Base-by-base conservation (phyloP, 495 filamentous ascomycete genomes). In the Tuber indicum region DNA sequence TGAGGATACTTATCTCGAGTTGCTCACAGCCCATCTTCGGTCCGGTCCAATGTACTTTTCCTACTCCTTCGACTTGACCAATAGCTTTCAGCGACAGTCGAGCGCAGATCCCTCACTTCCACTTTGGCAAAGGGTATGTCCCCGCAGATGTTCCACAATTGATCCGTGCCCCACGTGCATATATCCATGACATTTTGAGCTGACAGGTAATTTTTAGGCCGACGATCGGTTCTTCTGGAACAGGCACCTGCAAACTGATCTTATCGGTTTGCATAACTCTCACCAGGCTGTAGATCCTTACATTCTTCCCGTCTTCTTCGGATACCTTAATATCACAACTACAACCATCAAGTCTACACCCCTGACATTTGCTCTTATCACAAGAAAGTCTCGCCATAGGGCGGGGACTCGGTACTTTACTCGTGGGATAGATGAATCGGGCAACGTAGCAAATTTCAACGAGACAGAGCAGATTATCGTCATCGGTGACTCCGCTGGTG, bases 191-290 rank as follows among this genome's bases (percentile, higher is more conserved):
- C 71, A 72, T 46, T 32, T 32, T 42, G n/a, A 72, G 4, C 74
- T 75, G 23, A 75, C 26, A 49, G 23, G 45, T 45, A 39, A 39
- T 17, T 21, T 16, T 16, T 74, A 80, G 78, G 92, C 96, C 74
- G 96, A 99, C 85, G 94, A 99, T 81, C 91, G 96, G 73, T 98
- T 99, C 87, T 99, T 97, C 87, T 99, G 95, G 95, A 99, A 99
- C 84, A 90, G 91, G 73, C 96, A 97, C 82, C 86, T 98, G 71
- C 92, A 94, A 84, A 91, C 91, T 4, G 95, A 98, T 79, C 85
- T 99, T 71, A 98, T 99, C 77, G 89, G 97, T 84, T 92, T 97
- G 82, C 90, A 93, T 70, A 87, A 84, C 47, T 82, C 82, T 0
- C 86, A 88, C 36, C 71, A 79, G 12, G 70, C 82, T 73, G 86